A percentile compares a stretch with the other conserved stretches of the same genome.
Evolutionary conservation across 2,329 filamentous ascomycete genomes (phyloP).

Genomic region (Exophiala aquamarina): DNA sequence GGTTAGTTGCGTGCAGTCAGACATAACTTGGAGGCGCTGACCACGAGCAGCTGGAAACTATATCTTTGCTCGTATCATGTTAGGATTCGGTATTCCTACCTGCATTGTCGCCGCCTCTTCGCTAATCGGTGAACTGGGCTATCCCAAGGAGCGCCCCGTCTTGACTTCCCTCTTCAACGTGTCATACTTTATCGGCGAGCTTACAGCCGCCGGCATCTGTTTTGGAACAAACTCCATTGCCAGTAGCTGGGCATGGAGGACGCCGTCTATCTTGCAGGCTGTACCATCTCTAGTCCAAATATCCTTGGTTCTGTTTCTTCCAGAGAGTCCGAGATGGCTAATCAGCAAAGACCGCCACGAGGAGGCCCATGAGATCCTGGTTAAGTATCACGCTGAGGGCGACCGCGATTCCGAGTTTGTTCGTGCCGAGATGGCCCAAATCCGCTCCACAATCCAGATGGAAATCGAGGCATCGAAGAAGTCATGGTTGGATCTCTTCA

Average conservation of each 20-base stretch:
- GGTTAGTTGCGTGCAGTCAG: constrained; percentile 33
- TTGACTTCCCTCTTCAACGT: constrained; percentile 63
- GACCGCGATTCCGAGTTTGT: constrained; percentile 53
- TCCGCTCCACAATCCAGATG: constrained; percentile 55
- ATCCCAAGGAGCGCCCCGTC: constrained; percentile 62
- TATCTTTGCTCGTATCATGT: constrained; percentile 57
- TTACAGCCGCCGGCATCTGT: constrained; percentile 44
- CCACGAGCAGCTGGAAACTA: constrained; percentile 55
- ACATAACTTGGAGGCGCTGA: background rate
- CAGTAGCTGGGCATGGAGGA: constrained; percentile 46
- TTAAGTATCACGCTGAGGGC: constrained; percentile 53
- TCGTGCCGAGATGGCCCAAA: constrained; percentile 61
- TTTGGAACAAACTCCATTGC: constrained; percentile 40
- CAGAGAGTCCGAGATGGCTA: constrained; percentile 24
- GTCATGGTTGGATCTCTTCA: constrained; percentile 33
- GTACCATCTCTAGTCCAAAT: constrained; percentile 30
- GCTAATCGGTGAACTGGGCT: constrained; percentile 60
- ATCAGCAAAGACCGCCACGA: constrained; percentile 28
- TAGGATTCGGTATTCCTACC: constrained; percentile 63
- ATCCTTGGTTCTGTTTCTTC: constrained; percentile 32
- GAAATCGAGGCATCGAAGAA: constrained; percentile 52
- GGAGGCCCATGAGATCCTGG: constrained; percentile 32
- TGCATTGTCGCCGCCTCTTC: constrained; percentile 59
- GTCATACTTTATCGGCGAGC: constrained; percentile 54
- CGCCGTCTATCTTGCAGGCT: constrained; percentile 47